Evolutionary conservation across 768 basidiomycete species (phyloP), one percentile per base, ranked within the genome.

Genomic region (Rhizopogon vinicolor): DNA sequence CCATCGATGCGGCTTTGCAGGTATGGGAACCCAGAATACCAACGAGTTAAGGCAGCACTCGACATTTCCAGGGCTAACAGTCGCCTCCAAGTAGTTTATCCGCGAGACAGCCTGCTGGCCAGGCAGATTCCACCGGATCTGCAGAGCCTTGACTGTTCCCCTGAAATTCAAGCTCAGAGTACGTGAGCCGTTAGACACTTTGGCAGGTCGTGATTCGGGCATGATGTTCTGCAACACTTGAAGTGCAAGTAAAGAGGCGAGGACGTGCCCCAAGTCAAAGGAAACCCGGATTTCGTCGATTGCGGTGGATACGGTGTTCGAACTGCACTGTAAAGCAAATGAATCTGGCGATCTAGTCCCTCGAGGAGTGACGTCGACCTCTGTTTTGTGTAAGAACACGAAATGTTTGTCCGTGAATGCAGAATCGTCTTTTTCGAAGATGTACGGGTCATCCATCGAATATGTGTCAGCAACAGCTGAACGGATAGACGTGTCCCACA

Each of bases 181-280:
- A 5, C 42, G 55, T 10, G 61, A 49, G 14, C 35, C 19, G 16
- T 35, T 9, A 3, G 48, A 39, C 9, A 7, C 5, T 37, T 37
- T 22, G 16, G 33, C 19, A 25, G 48, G 48, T 16, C 9, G 48
- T 28, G 51, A 58, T 16, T 54, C 46, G 40, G 60, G 59, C 57
- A 75, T 69, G 13, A 87, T 31, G 2, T 82, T 83, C 44, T 79
- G 78, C 14, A 49, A 22, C 22, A 49, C 48, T 37, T 37, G 48
- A 7, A 77, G 49, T 9, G 85, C 89, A 46, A 92, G 78, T 42
- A 93, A 73, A 14, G 75, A 62, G 61, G 83, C 85, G 65, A 94
- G 94, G 31, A 86, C 72, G 65, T 88, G 84, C 14, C 82, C 80
- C 53, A 91, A 69, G 61, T 83, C 79, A 56, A 91, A 75, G 43